A percentile compares a stretch with the other conserved stretches of the same genome.
Evolutionary conservation across 768 basidiomycete species (phyloP).

Genomic region (Leccinum aurantiacum): DNA sequence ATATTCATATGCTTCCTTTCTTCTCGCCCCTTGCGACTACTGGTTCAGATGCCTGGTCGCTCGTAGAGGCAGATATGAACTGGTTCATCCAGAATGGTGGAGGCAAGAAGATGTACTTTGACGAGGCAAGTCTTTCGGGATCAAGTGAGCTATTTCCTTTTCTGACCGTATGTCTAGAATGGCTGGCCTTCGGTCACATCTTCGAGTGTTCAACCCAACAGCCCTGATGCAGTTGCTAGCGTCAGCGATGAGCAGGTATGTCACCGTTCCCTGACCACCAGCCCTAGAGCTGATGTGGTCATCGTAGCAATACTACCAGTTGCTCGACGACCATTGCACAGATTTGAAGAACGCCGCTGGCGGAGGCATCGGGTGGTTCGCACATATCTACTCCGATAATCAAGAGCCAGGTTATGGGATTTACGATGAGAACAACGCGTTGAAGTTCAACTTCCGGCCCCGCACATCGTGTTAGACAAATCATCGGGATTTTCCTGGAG

Average conservation of each 20-base stretch:
- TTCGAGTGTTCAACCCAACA: constrained; percentile 62
- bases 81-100: constrained; percentile 66
- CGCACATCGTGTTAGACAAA: constrained; percentile 54
- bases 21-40: constrained; percentile 38
- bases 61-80: constrained; percentile 56
- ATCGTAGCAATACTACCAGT: constrained; percentile 49
- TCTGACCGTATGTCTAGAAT: constrained; percentile 44
- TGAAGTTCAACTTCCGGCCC: constrained; percentile 68
- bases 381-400: constrained; percentile 71
- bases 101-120: constrained; percentile 75
- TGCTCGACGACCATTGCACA: constrained; percentile 64
- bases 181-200: constrained; percentile 76
- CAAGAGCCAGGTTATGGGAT: constrained; percentile 73
- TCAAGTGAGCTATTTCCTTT: neutral
- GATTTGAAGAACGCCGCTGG: constrained; percentile 57
- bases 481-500: neutral
- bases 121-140: constrained; percentile 46
- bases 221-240: constrained; percentile 56
- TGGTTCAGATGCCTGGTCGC: constrained; percentile 63
- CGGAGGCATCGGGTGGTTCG: constrained; percentile 80
- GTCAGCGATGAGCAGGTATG: constrained; percentile 61
- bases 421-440: constrained; percentile 44
- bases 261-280: neutral
- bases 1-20: constrained; percentile 72
- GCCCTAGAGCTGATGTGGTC: neutral